These are phyloP conservation scores for Cyclotella distinguenda DNA, from an alignment of 108 stramenopile genomes.

Conservation along the genomic window DNA sequence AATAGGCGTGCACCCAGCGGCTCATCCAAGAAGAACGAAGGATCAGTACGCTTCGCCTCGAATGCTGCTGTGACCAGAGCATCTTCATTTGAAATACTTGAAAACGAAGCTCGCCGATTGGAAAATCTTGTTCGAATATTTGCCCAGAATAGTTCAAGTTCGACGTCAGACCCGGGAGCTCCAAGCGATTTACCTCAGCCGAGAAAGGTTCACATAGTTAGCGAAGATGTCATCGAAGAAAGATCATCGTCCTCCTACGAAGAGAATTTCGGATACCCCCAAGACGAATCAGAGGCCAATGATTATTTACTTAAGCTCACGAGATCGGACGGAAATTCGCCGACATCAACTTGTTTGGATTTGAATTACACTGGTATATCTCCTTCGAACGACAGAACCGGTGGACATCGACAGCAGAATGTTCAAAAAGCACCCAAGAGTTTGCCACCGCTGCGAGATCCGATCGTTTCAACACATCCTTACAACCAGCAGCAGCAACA, in stretches of 20 bases:
- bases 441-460: too few species aligned
- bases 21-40: not conserved
- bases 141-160: constrained; percentile 9
- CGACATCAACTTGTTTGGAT: not conserved
- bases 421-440: too few species aligned
- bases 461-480: constrained; percentile 1
- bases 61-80: not conserved
- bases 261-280: not conserved
- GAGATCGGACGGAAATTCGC: not conserved
- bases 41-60: not conserved
- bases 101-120: constrained; percentile 40
- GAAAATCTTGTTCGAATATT: constrained; percentile 32
- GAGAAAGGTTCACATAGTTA: not conserved
- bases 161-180: not conserved
- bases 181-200: not conserved
- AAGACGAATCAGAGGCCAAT: not conserved
- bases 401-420: constrained; percentile 2
- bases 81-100: constrained; percentile 16
- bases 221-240: not conserved
- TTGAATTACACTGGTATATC: not conserved
- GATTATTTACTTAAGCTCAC: not conserved
- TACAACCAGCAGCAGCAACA: not conserved
- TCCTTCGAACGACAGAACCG: not conserved
- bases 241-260: not conserved
- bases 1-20: constrained; percentile 3